phyloP scores from a whole-genome alignment of 768 basidiomycete species.

The Termitomyces sp. region DNA sequence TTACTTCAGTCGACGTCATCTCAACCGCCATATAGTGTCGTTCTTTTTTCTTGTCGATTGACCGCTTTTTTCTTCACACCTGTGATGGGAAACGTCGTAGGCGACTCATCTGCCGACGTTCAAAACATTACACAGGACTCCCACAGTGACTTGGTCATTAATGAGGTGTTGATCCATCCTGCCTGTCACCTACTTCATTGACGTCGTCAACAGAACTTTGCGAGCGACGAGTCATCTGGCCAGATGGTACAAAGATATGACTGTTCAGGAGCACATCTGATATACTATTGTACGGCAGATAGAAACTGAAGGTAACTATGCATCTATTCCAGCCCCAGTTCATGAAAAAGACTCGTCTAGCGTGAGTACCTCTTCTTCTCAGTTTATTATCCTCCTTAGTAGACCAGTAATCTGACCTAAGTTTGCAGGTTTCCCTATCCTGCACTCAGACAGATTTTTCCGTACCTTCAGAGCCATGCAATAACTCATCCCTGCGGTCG shows the following conservation, averaged over 20 bases:
- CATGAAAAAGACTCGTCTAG: not conserved
- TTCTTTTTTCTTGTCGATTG: not conserved
- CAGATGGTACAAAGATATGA: not conserved
- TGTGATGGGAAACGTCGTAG: slow-evolving; percentile 9
- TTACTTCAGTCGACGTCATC: slow-evolving; percentile 10
- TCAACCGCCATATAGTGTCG: not conserved
- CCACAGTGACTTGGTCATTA: not conserved
- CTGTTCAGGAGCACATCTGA: not conserved
- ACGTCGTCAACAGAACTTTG: not conserved
- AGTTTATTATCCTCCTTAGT: not conserved
- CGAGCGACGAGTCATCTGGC: not conserved
- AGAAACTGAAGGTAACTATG: not conserved
- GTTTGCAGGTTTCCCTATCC: not conserved
- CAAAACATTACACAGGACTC: not conserved
- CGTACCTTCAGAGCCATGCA: slow-evolving; percentile 8
- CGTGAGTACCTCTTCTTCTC: not conserved
- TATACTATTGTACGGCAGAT: not conserved
- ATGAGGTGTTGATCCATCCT: not conserved
- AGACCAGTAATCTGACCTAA: not conserved
- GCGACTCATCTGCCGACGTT: slow-evolving; percentile 5
- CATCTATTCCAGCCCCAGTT: not conserved
- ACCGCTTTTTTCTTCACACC: not conserved
- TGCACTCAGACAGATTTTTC: not conserved
- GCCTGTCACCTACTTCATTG: not conserved
- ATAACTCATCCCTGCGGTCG: slow-evolving; percentile 23